Conservation (phyloP, 2,329 filamentous ascomycete genomes). For the Neofusicoccum sp. region DNA sequence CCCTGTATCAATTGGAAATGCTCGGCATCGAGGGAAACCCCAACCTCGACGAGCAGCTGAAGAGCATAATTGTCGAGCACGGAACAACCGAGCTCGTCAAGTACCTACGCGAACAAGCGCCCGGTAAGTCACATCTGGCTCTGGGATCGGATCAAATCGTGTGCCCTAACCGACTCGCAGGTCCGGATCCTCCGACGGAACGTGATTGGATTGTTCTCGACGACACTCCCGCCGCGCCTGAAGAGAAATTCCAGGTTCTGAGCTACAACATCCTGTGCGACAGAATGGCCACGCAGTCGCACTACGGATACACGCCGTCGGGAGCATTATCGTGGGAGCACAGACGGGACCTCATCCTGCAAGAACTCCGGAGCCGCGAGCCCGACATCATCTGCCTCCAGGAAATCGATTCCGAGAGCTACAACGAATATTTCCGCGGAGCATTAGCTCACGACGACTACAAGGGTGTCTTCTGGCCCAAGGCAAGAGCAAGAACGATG, state of each 20-base stretch:
- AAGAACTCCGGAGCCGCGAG: slow-evolving; percentile 74
- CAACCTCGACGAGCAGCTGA: slow-evolving; percentile 69
- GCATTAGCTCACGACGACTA: slow-evolving; percentile 84
- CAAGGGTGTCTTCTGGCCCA: slow-evolving; percentile 90
- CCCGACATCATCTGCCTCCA: slow-evolving; percentile 92
- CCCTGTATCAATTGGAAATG: slow-evolving; percentile 81
- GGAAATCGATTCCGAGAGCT: slow-evolving; percentile 88
- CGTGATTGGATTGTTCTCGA: slow-evolving; percentile 75
- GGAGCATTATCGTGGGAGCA: slow-evolving; percentile 83
- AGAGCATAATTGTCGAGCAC: slow-evolving; percentile 79
- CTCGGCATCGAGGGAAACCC: slow-evolving; percentile 93
- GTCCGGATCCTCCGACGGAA: slow-evolving; percentile 71
- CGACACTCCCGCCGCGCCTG: slow-evolving; percentile 50
- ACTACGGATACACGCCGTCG: slow-evolving; percentile 88
- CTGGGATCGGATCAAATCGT: slow-evolving; percentile 17
- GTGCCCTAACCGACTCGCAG: slow-evolving; percentile 44
- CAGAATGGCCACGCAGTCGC: slow-evolving; percentile 78
- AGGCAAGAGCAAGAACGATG: slow-evolving; percentile 89
- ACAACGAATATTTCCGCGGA: slow-evolving; percentile 87
- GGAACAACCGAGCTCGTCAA: slow-evolving; percentile 84
- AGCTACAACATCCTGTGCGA: slow-evolving; percentile 97
- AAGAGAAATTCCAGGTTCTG: slow-evolving; percentile 75
- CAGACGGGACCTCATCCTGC: slow-evolving; percentile 76
- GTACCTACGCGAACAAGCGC: slow-evolving; percentile 78
- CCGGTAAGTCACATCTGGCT: slow-evolving; percentile 59